phyloP scores from a whole-genome alignment of 1,284 basidiomycete species.

The Tilletiaria anomala region DNA sequence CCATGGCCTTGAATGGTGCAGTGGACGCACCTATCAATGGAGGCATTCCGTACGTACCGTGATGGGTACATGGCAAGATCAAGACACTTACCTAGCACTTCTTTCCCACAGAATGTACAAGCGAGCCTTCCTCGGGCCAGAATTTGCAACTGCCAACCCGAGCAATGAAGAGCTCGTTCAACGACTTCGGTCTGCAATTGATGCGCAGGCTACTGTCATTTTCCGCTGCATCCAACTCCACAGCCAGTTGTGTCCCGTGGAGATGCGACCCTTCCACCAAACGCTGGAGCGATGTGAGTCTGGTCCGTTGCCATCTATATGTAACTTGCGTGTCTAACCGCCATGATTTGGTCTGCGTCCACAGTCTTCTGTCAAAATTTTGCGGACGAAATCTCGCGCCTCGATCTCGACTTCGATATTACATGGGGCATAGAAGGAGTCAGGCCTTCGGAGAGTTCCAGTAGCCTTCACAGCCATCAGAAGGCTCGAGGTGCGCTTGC shows the following conservation, averaged over 20 bases:
- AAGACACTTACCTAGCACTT: not conserved
- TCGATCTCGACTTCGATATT: slow-evolving; percentile 16
- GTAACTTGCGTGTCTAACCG: slow-evolving; percentile 3
- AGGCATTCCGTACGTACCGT: slow-evolving; percentile 48
- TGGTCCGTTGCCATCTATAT: not conserved
- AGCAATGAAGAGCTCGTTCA: slow-evolving; percentile 57
- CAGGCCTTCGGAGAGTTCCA: too few relatives aligned
- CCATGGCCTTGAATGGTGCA: slow-evolving; percentile 71
- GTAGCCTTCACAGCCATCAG: too few relatives aligned
- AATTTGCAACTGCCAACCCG: slow-evolving; percentile 56
- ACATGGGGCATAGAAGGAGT: too few relatives aligned
- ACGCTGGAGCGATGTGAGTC: slow-evolving; percentile 53
- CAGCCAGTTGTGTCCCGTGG: slow-evolving; percentile 61
- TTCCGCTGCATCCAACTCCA: slow-evolving; percentile 71
- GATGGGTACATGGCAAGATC: not conserved
- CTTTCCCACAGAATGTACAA: slow-evolving; percentile 12
- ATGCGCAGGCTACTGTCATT: slow-evolving; percentile 59
- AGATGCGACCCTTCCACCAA: slow-evolving; percentile 80
- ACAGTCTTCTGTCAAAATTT: slow-evolving; percentile 74
- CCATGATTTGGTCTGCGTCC: not conserved
- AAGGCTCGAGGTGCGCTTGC: too few relatives aligned
- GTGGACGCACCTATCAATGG: slow-evolving; percentile 69
- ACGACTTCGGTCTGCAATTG: slow-evolving; percentile 57
- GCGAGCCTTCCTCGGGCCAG: slow-evolving; percentile 55
- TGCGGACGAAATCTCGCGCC: slow-evolving; percentile 56